Conservation (phyloP, 1,284 basidiomycete genomes). For the Heimioporus punctisporus region DNA sequence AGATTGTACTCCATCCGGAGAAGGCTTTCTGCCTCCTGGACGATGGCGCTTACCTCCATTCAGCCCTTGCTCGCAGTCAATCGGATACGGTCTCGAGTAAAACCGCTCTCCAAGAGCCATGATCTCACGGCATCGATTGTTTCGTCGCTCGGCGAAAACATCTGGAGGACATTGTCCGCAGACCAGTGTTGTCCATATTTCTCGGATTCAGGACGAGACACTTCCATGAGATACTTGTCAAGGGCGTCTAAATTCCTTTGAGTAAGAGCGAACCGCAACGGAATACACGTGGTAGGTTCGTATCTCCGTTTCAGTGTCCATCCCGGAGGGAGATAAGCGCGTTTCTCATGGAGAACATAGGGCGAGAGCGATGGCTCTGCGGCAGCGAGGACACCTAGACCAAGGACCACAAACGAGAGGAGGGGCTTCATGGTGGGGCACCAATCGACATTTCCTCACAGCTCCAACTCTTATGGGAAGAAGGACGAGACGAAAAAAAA, state of each 20-base stretch:
- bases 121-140: conserved; percentile 37
- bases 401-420: conserved; percentile 14
- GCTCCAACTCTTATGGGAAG: conserved; percentile 17
- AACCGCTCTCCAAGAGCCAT: conserved; percentile 41
- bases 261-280: conserved; percentile 41
- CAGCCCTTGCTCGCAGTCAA: conserved; percentile 35
- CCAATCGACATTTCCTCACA: too few relatives aligned
- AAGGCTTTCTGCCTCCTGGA: conserved; percentile 43
- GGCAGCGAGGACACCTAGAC: conserved; percentile 14
- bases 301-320: conserved; percentile 35
- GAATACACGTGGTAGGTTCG: conserved; percentile 24
- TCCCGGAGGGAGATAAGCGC: conserved; percentile 28
- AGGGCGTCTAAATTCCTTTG: conserved; percentile 42
- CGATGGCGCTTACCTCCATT: conserved; percentile 39
- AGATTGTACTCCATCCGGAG: conserved; percentile 44
- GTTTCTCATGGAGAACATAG: conserved; percentile 35
- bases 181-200: conserved; percentile 48
- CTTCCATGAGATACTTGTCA: conserved; percentile 39
- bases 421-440: conserved; percentile 16
- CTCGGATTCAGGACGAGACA: conserved; percentile 43
- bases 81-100: conserved; percentile 20
- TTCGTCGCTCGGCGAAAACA: conserved; percentile 41
- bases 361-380: conserved; percentile 15
- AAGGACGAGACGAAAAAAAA: conserved; percentile 14
- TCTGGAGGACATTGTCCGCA: conserved; percentile 35